A percentile compares a stretch with the other conserved stretches of the same genome.
These are phyloP conservation scores for Lycium barbarum DNA, from an alignment of 257 asterid genomes.

Conservation along the genomic window DNA sequence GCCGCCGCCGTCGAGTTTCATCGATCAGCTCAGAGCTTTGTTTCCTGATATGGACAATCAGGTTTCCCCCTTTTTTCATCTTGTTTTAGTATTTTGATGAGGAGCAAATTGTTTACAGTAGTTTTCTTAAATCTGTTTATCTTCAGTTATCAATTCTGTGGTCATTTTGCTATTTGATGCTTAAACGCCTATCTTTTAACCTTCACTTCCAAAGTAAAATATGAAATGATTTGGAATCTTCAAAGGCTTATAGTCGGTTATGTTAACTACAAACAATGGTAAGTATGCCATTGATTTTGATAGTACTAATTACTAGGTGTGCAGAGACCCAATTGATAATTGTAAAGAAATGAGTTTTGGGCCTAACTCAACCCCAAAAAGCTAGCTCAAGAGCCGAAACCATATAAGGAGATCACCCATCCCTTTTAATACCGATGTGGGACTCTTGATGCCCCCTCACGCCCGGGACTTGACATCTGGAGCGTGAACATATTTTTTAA, in stretches of 20 bases:
- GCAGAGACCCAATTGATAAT: not conserved
- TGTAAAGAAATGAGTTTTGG: no score
- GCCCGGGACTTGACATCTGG: no score
- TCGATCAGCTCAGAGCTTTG: constrained; percentile 61
- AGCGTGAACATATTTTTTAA: no score
- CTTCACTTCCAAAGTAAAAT: not conserved
- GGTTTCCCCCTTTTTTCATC: constrained; percentile 39
- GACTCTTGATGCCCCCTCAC: no score
- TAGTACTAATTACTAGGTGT: not conserved
- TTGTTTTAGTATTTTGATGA: not conserved
- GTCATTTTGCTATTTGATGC: not conserved
- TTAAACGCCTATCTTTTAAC: not conserved
- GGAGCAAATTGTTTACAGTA: no score
- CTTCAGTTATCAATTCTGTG: not conserved
- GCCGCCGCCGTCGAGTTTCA: constrained; percentile 40
- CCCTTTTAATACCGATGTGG: no score
- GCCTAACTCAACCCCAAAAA: no score
- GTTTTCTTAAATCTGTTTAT: not conserved
- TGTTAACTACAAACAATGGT: not conserved
- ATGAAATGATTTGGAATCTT: not conserved
- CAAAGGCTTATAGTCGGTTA: not conserved
- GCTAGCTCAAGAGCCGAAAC: no score
- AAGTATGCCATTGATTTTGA: not conserved
- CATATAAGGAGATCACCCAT: no score
- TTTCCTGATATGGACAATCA: constrained; percentile 68